These are phyloP conservation scores for Yarrowia bubula DNA, from an alignment of 805 yeast species.

Conservation along the genomic window DNA sequence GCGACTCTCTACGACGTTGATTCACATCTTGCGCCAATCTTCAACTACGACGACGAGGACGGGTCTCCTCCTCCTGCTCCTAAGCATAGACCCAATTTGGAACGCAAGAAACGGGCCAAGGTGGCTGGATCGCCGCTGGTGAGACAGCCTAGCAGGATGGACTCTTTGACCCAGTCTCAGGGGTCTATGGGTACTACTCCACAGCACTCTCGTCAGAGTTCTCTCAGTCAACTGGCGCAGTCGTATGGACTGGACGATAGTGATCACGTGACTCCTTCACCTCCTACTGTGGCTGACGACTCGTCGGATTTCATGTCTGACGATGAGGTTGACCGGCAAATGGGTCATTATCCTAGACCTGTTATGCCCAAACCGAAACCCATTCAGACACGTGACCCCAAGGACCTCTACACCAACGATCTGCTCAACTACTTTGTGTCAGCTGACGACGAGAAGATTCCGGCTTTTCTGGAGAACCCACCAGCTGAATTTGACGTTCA, in stretches of 20 bases:
- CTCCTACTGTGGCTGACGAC: constrained; percentile 22
- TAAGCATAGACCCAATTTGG: constrained; percentile 38
- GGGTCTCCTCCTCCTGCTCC: constrained; percentile 69
- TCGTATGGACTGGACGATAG: constrained; percentile 14
- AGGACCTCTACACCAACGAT: constrained; percentile 45
- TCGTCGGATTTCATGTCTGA: constrained; percentile 27
- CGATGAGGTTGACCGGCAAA: constrained; percentile 31
- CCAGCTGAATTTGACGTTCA: constrained; percentile 66
- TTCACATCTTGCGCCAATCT: constrained; percentile 60
- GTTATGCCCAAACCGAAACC: constrained; percentile 29
- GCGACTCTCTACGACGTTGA: constrained; percentile 65
- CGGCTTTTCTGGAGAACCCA: constrained; percentile 62
- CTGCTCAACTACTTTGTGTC: constrained; percentile 55
- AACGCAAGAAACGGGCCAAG: constrained; percentile 21
- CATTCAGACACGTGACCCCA: constrained; percentile 26
- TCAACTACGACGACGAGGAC: constrained; percentile 53
- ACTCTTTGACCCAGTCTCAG: not conserved
- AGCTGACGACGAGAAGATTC: constrained; percentile 58
- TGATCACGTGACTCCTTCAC: constrained; percentile 24
- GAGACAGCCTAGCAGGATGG: constrained; percentile 11
- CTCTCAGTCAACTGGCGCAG: constrained; percentile 8
- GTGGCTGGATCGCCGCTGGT: constrained; percentile 10
- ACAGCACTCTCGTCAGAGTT: constrained; percentile 1
- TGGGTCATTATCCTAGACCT: constrained; percentile 30
- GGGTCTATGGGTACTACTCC: constrained; percentile 10